Percentiles rank a stretch among this genome's conserved stretches.
Evolutionary conservation across 2,329 filamentous ascomycete genomes (phyloP).

Genomic region (Orbilia oligospora): DNA sequence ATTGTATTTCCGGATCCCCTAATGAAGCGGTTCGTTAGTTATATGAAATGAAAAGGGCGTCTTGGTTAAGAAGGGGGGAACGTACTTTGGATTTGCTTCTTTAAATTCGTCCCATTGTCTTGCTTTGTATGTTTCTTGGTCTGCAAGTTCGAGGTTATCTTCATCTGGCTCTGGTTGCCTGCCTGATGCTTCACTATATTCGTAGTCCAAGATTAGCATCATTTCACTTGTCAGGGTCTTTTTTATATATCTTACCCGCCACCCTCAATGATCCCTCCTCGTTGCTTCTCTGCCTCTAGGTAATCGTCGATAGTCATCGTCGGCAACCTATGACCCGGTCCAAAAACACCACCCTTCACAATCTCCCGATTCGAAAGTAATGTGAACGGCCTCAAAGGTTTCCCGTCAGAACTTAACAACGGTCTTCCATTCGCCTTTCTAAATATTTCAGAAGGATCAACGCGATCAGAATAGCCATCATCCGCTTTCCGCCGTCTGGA

Average conservation of each 20-base stretch:
- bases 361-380: constrained; percentile 83
- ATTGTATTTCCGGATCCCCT: constrained; percentile 83
- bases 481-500: constrained; percentile 69
- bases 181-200: constrained; percentile 66
- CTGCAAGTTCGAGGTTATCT: constrained; percentile 88
- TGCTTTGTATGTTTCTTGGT: constrained; percentile 92
- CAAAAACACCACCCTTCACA: constrained; percentile 84
- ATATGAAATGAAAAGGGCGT: no score
- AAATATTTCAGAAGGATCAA: constrained; percentile 75
- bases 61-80: constrained; percentile 6
- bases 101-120: constrained; percentile 94
- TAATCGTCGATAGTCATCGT: constrained; percentile 99
- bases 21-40: constrained; percentile 49
- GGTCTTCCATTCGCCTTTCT: constrained; percentile 74
- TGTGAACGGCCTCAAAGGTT: constrained; percentile 91
- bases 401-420: constrained; percentile 82
- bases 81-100: constrained; percentile 83
- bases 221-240: neutral
- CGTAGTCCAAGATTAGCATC: constrained; percentile 1
- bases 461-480: constrained; percentile 77
- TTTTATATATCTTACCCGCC: constrained; percentile 78
- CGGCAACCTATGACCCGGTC: constrained; percentile 90
- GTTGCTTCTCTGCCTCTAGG: constrained; percentile 86
- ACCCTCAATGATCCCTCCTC: constrained; percentile 91
- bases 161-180: constrained; percentile 82